These are phyloP conservation scores for Mucor plumbeus DNA, from an alignment of 371 early-diverging fungal genomes.

Conservation along the genomic window DNA sequence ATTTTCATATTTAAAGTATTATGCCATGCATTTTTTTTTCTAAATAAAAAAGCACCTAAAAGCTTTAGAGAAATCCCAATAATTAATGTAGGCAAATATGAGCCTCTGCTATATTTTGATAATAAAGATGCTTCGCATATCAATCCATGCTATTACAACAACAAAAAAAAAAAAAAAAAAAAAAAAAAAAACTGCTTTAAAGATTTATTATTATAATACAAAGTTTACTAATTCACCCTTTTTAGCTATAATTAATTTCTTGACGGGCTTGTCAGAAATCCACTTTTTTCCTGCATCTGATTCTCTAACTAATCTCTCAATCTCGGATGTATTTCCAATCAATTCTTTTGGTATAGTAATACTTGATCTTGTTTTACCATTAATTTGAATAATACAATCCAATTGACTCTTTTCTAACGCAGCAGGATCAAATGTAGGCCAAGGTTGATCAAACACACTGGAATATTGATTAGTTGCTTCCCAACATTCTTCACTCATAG, in stretches of 20 bases:
- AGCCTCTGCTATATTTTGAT: no score
- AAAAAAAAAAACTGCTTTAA: no score
- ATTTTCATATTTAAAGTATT: no score
- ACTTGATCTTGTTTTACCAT: conserved; percentile 81
- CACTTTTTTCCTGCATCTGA: conserved; percentile 63
- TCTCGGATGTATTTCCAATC: conserved; percentile 31
- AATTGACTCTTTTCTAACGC: conserved; percentile 59
- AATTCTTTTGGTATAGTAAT: conserved; percentile 59
- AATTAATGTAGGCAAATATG: no score
- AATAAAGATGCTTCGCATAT: no score
- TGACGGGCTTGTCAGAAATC: conserved; percentile 57
- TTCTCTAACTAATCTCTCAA: conserved; percentile 56
- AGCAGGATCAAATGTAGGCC: conserved; percentile 67
- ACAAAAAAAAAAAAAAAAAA: no score
- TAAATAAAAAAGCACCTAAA: no score
- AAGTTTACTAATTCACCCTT: conserved; percentile 81
- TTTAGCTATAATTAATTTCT: conserved; percentile 74
- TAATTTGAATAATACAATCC: conserved; percentile 67
- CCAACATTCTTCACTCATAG: conserved; percentile 79
- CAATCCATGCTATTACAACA: no score
- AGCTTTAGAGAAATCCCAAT: no score
- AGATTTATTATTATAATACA: conserved; percentile 47
- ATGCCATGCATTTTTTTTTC: no score
- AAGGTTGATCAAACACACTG: conserved; percentile 63
- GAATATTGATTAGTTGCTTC: conserved; percentile 27